phyloP scores from a whole-genome alignment of 1,284 basidiomycete species.

The Irpex lacteus region DNA sequence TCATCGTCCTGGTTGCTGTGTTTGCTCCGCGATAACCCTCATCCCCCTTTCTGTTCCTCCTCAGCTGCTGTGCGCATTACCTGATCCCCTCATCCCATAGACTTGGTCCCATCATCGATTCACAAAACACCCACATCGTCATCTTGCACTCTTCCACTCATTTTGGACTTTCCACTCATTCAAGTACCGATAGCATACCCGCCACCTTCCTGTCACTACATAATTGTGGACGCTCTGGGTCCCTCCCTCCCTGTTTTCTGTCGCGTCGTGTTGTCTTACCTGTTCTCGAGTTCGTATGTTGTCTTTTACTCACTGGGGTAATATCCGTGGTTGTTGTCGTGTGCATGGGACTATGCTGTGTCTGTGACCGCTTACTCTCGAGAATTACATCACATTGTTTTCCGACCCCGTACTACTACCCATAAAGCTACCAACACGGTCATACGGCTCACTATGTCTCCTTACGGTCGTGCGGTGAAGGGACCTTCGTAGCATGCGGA shows the following conservation, averaged over 20 bases:
- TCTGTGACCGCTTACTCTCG: background rate
- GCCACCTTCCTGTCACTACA: background rate
- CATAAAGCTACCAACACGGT: no score
- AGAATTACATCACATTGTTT: background rate
- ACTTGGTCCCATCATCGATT: background rate
- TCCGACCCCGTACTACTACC: no score
- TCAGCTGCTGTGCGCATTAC: background rate
- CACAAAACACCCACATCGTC: background rate
- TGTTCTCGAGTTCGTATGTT: background rate
- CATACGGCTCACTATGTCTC: background rate
- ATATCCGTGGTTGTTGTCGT: background rate
- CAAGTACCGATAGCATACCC: background rate
- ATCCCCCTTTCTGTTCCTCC: background rate
- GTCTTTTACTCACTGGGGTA: background rate
- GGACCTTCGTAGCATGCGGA: background rate
- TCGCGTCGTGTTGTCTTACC: background rate
- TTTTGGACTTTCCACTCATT: background rate
- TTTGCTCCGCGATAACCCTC: slow-evolving; percentile 40
- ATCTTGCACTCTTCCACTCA: background rate
- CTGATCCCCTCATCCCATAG: background rate
- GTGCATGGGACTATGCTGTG: background rate
- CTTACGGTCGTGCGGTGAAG: background rate
- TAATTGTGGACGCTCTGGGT: slow-evolving; percentile 7
- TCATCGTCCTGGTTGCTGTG: slow-evolving; percentile 68
- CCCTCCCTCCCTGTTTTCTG: background rate